Base-by-base conservation (phyloP, 1,139 yeast genomes). In the Debaryomyces nepalensis region DNA sequence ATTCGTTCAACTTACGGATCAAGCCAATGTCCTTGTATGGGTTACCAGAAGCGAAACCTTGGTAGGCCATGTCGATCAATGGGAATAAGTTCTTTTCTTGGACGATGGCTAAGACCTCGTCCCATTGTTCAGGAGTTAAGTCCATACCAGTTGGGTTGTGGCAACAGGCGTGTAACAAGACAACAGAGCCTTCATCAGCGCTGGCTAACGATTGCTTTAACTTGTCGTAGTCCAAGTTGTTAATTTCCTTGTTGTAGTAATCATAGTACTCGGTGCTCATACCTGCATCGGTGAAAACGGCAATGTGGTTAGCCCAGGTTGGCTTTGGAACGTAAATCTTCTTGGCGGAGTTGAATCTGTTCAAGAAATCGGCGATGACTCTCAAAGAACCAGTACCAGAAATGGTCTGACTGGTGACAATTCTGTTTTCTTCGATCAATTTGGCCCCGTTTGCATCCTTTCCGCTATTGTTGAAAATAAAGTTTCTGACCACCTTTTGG, bases 91-190 rank as follows among this genome's bases (percentile, higher is more conserved):
- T 73, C 59, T 82, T 79, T 38, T 59, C 50, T 53, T 73, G 68
- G 47, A 79, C 72, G 48, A 87, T 68, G 39, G 77, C 74, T 41
- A 87, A 73, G 40, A 93, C 84, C 61, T 75, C 66, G 40, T 73
- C 74, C 98, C 98, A 91, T 67, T 93, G 91, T 51, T 83, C 95
- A 43, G 75, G 70, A 21, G 88, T 83, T 53, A 96, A 96, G 68
- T 93, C 99, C 64, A 91, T 83, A 51, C 98, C 99, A 24, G 99
- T 93, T 49, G 99, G 99, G 70, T 93, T 93, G 70, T 93, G 99
- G 48, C 98, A 97, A 65, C 98, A 90, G 15, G 97, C 93, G 64
- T 93, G 99, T 49, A 93, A 74, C 47, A 91, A 75, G 26, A 91
- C 83, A 47, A 87, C 78, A 12, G 86, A 74, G 22, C 80, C 84